Percentiles rank a stretch among this genome's conserved stretches.
Conservation (phyloP, 1,139 yeast genomes). For the Entelexis sorbosivorans region DNA sequence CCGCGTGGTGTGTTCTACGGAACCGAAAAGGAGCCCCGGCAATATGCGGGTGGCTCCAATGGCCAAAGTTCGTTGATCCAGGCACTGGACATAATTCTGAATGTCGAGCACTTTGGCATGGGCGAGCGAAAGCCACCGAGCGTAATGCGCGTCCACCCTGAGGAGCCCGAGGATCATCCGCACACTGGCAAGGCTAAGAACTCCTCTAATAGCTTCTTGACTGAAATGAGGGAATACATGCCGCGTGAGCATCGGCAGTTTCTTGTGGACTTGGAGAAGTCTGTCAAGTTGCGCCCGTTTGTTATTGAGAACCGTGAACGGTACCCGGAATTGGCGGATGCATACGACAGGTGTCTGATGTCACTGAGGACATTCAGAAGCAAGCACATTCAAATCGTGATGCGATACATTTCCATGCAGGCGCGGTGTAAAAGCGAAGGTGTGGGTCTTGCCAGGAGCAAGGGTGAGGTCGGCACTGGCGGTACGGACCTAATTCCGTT, state of each 20-base stretch:
- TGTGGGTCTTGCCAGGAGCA: constrained; percentile 29
- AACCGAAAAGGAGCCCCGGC: constrained; percentile 44
- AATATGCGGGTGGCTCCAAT: constrained; percentile 82
- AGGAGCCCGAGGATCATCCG: background rate
- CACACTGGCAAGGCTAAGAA: background rate
- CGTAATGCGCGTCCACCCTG: constrained; percentile 2
- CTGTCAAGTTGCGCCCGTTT: constrained; percentile 51
- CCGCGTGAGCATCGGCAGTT: constrained; percentile 75
- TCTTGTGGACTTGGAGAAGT: constrained; percentile 46
- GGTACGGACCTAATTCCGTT: constrained; percentile 88
- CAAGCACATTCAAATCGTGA: constrained; percentile 84
- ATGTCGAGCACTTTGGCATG: constrained; percentile 67
- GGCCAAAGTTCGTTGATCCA: constrained; percentile 89
- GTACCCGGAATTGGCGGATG: constrained; percentile 49
- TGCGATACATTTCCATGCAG: constrained; percentile 72
- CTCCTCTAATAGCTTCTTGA: constrained; percentile 56
- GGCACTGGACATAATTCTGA: constrained; percentile 65
- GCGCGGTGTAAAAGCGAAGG: constrained; percentile 36
- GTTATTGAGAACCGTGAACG: constrained; percentile 39
- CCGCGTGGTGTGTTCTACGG: constrained; percentile 74
- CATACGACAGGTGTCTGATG: constrained; percentile 84
- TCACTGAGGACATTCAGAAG: constrained; percentile 83
- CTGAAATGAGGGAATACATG: constrained; percentile 81
- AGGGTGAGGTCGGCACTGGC: constrained; percentile 56
- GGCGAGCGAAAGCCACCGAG: constrained; percentile 39